Base-by-base conservation (phyloP, 225 moss, liverwort and hornwort species). In the Marchantia polymorpha region DNA sequence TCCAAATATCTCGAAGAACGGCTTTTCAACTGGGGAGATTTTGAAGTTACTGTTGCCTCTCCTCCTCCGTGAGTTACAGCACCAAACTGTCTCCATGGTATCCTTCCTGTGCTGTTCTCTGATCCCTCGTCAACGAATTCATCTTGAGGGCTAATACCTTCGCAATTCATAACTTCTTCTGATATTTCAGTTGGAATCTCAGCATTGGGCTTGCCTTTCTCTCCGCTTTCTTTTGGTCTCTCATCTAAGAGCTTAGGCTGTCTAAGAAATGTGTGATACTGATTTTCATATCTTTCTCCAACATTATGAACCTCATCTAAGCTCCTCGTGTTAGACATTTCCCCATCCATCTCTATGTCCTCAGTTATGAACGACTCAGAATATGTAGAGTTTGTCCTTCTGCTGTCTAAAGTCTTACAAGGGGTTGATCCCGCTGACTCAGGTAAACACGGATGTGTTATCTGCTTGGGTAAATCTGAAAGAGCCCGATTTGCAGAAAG, bases 101-200 rank as follows among this genome's bases (percentile, higher is more conserved):
- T 51, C 55, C 81, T 81, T 74, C 83, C 83, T 15, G 81, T 81
- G 69, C 78, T 86, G 3, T 75, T 78, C 27, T 81, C 81, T 54
- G 81, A 81, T 56, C 77, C 81, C 64, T 83, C 82, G 31, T 76
- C 79, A 20, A 29, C n/a, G 23, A 82, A 25, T 23, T 75, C 76
- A 51, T 82, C 77, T 73, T 66, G 23, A 26, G 55, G 23, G 13
- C 78, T 75, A 29, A 48, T 15, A 19, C 51, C 65, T 26, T 22
- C 55, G 46, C 39, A 71, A 49, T 56, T 14, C 27, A 71, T 9
- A 23, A 19, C 54, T 14, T 39, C 79, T 85, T 64, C 52, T 47
- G 54, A 65, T 46, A 82, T 55, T 47, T 69, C 56, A 25, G 30
- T 64, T 8, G 23, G 47, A 56, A 7, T 12, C 9, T 85, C 27